Base-by-base conservation (phyloP, 176 grass and related monocot genomes). In the Juncus inflexus region DNA sequence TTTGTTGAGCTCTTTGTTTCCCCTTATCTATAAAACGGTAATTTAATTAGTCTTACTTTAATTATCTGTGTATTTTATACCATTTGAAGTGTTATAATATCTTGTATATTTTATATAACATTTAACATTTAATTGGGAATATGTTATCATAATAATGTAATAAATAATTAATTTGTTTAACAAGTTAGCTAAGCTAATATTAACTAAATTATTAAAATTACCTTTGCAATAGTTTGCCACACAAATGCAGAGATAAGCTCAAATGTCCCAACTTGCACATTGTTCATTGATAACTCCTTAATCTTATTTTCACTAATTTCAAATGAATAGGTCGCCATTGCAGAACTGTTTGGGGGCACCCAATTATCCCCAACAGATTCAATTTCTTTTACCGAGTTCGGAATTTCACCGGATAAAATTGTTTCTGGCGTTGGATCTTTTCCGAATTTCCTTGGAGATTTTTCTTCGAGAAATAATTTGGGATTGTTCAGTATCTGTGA, bases 271-370 rank as follows among this genome's bases (percentile, higher is more conserved):
- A 55, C 52, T 3, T 38, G 63, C 3, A 42, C 12, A 36, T 15
- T 37, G 0, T 60, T 65, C 54, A 66, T 59, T 40, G 66, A 49
- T 57, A 86, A 63, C 52, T 50, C 64, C 68, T 76, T 62, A 51
- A 94, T 51, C 35, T 45, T 52, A 0, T 69, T 15, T 9, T 89
- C 92, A 2, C 47, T 70, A 50, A 94, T 69, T 43, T 87, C 78
- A 64, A 99, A 89, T 53, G 80, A 90, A 74, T 84, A 82, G 45
- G 75, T 82, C 13, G 83, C 78, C 89, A 99, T 99, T 65, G 75
- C 64, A 62, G 76, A 49, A 15, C 51, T 55, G 15, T 60, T 55
- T 4, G 89, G 86, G 10, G 75, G 65, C 11, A 86, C 12, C 95
- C 95, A 99, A 66, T 61, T 49, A 65, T 94, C 86, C 65, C 83